A percentile compares a stretch with the other conserved stretches of the same genome.
Conservation (phyloP, 768 basidiomycete species). For the Hericium rajendrae region DNA sequence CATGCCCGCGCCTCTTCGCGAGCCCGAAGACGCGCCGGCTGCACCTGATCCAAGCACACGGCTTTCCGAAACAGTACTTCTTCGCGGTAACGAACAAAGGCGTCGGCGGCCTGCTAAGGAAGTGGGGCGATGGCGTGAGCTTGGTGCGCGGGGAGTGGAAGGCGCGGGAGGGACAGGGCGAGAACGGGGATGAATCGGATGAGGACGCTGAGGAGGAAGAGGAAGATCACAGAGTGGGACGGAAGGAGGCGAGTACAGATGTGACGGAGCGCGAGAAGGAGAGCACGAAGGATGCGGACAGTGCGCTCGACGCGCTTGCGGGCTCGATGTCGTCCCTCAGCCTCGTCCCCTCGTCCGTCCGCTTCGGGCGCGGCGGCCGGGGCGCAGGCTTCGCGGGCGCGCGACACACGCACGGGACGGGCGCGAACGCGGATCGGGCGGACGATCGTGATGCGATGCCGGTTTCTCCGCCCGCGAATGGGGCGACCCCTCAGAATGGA, state of each 20-base stretch:
- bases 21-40: slow-evolving; percentile 70
- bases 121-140: slow-evolving; percentile 80
- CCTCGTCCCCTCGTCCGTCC: slow-evolving; percentile 58
- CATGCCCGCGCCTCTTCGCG: slow-evolving; percentile 50
- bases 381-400: background rate
- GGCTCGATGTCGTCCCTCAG: slow-evolving; percentile 37
- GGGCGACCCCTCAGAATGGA: too few relatives aligned
- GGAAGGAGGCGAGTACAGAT: background rate
- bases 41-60: slow-evolving; percentile 76
- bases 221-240: background rate
- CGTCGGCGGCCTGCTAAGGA: slow-evolving; percentile 66
- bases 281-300: background rate
- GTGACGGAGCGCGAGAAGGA: background rate
- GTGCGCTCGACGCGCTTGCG: slow-evolving; percentile 37
- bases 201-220: slow-evolving; percentile 5
- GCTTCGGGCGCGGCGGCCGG: slow-evolving; percentile 61
- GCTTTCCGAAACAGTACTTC: slow-evolving; percentile 83
- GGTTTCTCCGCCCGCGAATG: too few relatives aligned
- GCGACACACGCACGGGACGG: background rate
- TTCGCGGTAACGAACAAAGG: slow-evolving; percentile 90
- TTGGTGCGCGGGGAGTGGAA: slow-evolving; percentile 72
- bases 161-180: slow-evolving; percentile 24
- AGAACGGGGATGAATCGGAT: background rate
- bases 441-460: too few relatives aligned
- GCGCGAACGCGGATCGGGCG: too few relatives aligned